Base-by-base conservation (phyloP, 83 land plant species). In the Diphasiastrum complanatum region DNA sequence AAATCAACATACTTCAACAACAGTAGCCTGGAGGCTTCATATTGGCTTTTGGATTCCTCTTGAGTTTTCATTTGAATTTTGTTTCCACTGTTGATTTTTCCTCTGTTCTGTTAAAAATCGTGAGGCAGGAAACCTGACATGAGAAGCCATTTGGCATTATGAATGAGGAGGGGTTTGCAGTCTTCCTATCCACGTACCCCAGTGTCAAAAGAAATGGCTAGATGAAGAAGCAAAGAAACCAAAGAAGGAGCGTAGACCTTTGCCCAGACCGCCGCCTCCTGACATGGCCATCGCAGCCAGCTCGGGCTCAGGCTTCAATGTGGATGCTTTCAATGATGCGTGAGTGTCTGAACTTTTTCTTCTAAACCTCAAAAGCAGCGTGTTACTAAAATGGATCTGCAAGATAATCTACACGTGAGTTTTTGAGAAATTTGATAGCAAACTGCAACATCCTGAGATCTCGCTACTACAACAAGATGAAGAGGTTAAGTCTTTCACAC, bases 181-280 rank as follows among this genome's bases (percentile, higher is more conserved):
- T 37, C 49, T 61, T 25, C 67, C 72, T 4, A 69, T 69, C 43
- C 72, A 69, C 37, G 61, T 69, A 30, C 56, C 67, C 12, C 72
- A 69, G 20, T 69, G 72, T 45, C 72, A 69, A 33, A 60, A 69
- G 57, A 69, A 69, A 49, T 69, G 72, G 72, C 27, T 69, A 41
- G 30, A n/a, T n/a, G 72, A 69, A 47, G 67, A 69, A 35, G 66
- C 47, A 32, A 37, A 59, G 47, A 61, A 61, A 12, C 72, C 72
- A 35, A 25, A 33, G 46, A 61, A 69, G 8, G 66, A 61, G 29
- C 66, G 72, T 24, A 66, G 72, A 3, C 72, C 67, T 23, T 27
- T 69, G 45, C 72, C 67, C 11, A 55, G 4, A 31, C 72, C 72
- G 24, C 70, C 70, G 18, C 19, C 37, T 25, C 29, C 53, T 16